phyloP scores from a whole-genome alignment of 495 filamentous ascomycete species.

The Hypoxylon intermedium region DNA sequence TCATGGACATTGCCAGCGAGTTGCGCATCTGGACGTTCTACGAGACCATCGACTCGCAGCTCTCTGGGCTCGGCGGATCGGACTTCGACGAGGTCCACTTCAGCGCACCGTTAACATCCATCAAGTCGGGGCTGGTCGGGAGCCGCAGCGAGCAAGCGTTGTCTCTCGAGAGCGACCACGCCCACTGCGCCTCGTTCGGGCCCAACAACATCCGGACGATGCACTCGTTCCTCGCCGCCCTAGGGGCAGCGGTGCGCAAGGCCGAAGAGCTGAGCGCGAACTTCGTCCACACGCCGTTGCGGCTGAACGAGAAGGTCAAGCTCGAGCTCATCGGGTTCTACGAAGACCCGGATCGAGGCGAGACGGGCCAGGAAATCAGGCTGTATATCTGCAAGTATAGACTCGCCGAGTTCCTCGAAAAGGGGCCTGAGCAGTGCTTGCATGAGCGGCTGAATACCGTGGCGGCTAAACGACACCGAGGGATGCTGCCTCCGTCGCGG shows the following conservation, averaged over 20 bases:
- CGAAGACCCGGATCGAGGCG: conserved; percentile 56
- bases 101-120: conserved; percentile 67
- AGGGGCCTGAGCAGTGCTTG: conserved; percentile 53
- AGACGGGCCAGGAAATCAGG: conserved; percentile 53
- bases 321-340: conserved; percentile 70
- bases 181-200: conserved; percentile 64
- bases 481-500: conserved; percentile 8
- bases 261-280: conserved; percentile 50
- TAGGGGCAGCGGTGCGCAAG: conserved; percentile 52
- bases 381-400: conserved; percentile 61
- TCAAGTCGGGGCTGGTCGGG: conserved; percentile 64
- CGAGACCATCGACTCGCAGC: conserved; percentile 66
- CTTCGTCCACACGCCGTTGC: conserved; percentile 52
- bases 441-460: conserved; percentile 50
- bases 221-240: conserved; percentile 57
- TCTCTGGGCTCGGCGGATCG: conserved; percentile 51
- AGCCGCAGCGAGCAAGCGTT: conserved; percentile 64
- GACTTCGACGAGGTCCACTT: conserved; percentile 50
- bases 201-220: conserved; percentile 58
- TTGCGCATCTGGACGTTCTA: conserved; percentile 72
- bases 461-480: conserved; percentile 18
- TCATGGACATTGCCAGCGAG: conserved; percentile 65
- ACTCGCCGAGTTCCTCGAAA: conserved; percentile 57
- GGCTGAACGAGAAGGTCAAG: conserved; percentile 59
- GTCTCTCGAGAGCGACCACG: conserved; percentile 64